Conservation (phyloP, 495 filamentous ascomycete species). For the Pseudoneurospora amorphoporcata region DNA sequence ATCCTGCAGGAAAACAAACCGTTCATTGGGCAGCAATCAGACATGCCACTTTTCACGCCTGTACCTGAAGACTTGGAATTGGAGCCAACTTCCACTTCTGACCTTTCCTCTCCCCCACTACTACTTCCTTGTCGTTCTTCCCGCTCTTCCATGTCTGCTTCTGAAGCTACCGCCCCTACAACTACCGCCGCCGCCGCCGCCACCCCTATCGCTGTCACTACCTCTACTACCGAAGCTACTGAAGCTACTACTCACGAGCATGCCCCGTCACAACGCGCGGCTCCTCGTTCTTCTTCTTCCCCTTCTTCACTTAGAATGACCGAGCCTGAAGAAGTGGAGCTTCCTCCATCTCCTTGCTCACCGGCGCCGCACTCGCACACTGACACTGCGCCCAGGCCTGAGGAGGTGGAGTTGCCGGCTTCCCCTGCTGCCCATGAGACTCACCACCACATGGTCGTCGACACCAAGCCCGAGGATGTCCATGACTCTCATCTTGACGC, state of each 20-base stretch:
- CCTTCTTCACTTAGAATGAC: neutral
- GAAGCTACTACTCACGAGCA: neutral
- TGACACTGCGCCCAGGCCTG: neutral
- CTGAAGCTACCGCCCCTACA: neutral
- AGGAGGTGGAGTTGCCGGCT: neutral
- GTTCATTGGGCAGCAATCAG: neutral
- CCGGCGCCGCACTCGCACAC: neutral
- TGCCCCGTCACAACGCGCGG: neutral
- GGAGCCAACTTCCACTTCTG: neutral
- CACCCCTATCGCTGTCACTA: neutral
- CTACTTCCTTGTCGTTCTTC: neutral
- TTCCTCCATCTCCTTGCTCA: neutral
- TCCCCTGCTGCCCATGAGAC: too few species aligned
- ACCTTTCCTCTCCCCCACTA: neutral
- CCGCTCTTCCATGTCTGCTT: neutral
- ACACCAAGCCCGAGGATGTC: neutral
- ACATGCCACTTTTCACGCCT: neutral
- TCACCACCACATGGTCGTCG: neutral
- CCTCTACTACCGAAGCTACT: neutral
- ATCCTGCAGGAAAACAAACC: neutral
- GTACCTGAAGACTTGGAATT: neutral
- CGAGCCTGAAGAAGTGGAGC: neutral
- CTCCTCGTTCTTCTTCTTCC: neutral
- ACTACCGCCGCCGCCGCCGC: neutral
- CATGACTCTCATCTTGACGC: neutral